Percentiles rank a stretch among this genome's conserved stretches.
These are phyloP conservation scores for Boechera retrofracta DNA, from an alignment of 345 rosid genomes.

Conservation along the genomic window DNA sequence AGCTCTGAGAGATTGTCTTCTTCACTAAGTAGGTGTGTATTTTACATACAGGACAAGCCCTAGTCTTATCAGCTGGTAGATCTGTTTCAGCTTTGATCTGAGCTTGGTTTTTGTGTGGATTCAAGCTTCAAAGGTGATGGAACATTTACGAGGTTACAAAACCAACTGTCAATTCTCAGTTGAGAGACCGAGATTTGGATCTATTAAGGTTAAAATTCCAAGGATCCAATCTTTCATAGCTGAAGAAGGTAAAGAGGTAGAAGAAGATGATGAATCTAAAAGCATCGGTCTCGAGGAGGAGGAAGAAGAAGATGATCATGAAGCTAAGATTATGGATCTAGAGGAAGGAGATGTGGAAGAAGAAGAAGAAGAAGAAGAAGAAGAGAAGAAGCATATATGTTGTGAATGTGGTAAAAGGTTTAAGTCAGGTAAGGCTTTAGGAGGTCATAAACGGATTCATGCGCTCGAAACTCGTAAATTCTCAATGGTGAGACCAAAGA, in stretches of 20 bases:
- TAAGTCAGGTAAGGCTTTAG: slow-evolving; percentile 57
- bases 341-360: slow-evolving; percentile 21
- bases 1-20: slow-evolving; percentile 19
- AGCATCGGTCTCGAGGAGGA: slow-evolving; percentile 3
- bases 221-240: slow-evolving; percentile 23
- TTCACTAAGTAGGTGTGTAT: slow-evolving; percentile 34
- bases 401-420: slow-evolving; percentile 52
- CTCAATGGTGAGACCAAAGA: slow-evolving; percentile 32
- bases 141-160: slow-evolving; percentile 12
- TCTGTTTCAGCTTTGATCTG: slow-evolving; percentile 31
- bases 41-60: slow-evolving; percentile 5
- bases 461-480: slow-evolving; percentile 22
- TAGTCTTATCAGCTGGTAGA: slow-evolving; percentile 33
- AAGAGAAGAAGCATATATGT: slow-evolving; percentile 41
- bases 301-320: slow-evolving; percentile 32
- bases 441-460: slow-evolving; percentile 63
- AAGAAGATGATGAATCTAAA: slow-evolving; percentile 32
- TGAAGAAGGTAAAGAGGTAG: slow-evolving; percentile 12
- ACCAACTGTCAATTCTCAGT: slow-evolving; percentile 33
- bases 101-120: slow-evolving; percentile 24
- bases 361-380: slow-evolving; percentile 26
- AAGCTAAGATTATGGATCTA: slow-evolving; percentile 29
- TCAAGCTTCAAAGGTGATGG: slow-evolving; percentile 35
- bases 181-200: slow-evolving; percentile 30
- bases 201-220: slow-evolving; percentile 36